Conservation (phyloP, 2,329 filamentous ascomycete species). For the Delphinella strobiligena region DNA sequence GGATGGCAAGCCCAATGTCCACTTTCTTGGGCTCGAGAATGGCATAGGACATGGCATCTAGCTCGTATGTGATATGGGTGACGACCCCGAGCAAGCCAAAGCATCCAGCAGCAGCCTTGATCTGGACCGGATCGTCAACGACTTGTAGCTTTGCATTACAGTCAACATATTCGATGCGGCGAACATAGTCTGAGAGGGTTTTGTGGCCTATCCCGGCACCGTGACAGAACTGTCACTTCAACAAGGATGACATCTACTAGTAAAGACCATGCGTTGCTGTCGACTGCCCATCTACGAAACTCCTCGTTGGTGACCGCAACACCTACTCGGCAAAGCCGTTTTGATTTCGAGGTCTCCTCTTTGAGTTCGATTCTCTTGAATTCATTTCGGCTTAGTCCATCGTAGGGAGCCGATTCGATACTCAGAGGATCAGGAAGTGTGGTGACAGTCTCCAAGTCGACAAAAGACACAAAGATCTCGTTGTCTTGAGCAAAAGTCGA, state of each 20-base stretch:
- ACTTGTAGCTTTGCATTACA: conserved; percentile 29
- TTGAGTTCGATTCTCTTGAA: too few species aligned
- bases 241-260: conserved; percentile 37
- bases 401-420: too few species aligned
- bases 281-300: conserved; percentile 34
- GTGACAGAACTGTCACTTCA: conserved; percentile 37
- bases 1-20: conserved; percentile 31
- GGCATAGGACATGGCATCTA: conserved; percentile 35
- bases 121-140: conserved; percentile 26
- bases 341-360: too few species aligned
- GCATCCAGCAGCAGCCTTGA: conserved; percentile 30
- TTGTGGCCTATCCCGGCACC: conserved; percentile 32
- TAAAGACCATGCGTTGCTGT: conserved; percentile 29
- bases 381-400: conserved; percentile 26
- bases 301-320: conserved; percentile 34
- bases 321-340: conserved; percentile 32
- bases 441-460: conserved; percentile 26
- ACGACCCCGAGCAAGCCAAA: conserved; percentile 38
- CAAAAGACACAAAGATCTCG: conserved; percentile 30
- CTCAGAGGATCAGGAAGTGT: conserved; percentile 29
- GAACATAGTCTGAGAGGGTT: conserved; percentile 34
- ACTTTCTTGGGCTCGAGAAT: conserved; percentile 31
- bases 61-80: conserved; percentile 36
- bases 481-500: conserved; percentile 29
- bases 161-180: conserved; percentile 36